These are phyloP conservation scores for Onygenales sp. DNA, from an alignment of 2,329 filamentous ascomycete species.

Conservation along the genomic window DNA sequence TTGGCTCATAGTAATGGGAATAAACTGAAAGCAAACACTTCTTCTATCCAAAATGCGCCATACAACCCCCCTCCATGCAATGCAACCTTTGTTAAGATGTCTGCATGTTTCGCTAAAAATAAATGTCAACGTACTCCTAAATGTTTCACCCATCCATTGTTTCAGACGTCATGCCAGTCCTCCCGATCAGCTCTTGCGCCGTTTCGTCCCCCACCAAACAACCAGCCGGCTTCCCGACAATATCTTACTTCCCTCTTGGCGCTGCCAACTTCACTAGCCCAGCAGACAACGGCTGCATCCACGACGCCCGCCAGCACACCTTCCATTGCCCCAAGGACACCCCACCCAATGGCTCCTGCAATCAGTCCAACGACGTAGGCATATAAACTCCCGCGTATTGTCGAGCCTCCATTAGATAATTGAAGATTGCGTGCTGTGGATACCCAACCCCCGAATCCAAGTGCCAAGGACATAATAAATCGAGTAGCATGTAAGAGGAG, in stretches of 20 bases:
- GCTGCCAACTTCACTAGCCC: constrained; percentile 75
- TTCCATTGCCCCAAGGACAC: constrained; percentile 82
- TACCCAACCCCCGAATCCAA: constrained; percentile 96
- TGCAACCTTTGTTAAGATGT: too few relatives aligned
- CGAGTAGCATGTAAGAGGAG: constrained; percentile 83
- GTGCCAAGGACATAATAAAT: constrained; percentile 78
- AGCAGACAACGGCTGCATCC: constrained; percentile 84
- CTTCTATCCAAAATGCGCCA: too few relatives aligned
- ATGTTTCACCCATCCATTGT: too few relatives aligned
- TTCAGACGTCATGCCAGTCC: constrained; percentile 2
- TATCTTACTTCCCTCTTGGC: constrained; percentile 57
- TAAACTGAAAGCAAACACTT: too few relatives aligned
- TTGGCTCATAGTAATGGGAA: too few relatives aligned
- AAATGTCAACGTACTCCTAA: too few relatives aligned
- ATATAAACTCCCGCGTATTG: constrained; percentile 70
- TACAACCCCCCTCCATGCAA: too few relatives aligned
- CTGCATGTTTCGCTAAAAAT: too few relatives aligned
- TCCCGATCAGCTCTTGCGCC: not conserved
- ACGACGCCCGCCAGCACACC: constrained; percentile 78
- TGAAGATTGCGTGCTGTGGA: constrained; percentile 73
- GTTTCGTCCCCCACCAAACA: constrained; percentile 58
- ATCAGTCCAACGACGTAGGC: constrained; percentile 90
- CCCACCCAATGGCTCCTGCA: constrained; percentile 91
- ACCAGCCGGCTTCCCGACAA: constrained; percentile 80
- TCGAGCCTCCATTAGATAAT: constrained; percentile 41